Evolutionary conservation across 352 stramenopile species (phyloP).

Genomic region (Phytophthora palmivora): DNA sequence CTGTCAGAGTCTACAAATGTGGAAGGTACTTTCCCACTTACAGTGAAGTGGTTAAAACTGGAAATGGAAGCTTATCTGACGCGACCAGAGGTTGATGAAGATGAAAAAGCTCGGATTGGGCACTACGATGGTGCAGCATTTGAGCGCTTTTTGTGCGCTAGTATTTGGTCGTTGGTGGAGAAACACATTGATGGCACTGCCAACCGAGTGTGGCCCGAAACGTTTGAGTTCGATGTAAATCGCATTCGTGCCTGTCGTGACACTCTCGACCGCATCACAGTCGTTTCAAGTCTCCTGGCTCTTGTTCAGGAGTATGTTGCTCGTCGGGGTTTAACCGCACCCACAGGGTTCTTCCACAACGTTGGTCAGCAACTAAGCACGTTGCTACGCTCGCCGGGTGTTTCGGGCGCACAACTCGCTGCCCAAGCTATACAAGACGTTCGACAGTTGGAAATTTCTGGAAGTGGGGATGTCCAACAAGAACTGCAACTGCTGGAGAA

Average conservation of each 20-base stretch:
- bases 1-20: slow-evolving; percentile 34
- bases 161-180: slow-evolving; percentile 55
- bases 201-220: slow-evolving; percentile 63
- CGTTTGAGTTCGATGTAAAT: slow-evolving; percentile 64
- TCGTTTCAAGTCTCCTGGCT: slow-evolving; percentile 65
- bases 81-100: slow-evolving; percentile 24
- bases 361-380: slow-evolving; percentile 46
- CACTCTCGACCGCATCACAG: slow-evolving; percentile 56
- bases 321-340: slow-evolving; percentile 34
- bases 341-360: slow-evolving; percentile 39
- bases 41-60: slow-evolving; percentile 54
- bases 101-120: slow-evolving; percentile 33
- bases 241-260: slow-evolving; percentile 63
- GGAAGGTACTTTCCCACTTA: slow-evolving; percentile 41
- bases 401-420: slow-evolving; percentile 61
- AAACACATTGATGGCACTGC: slow-evolving; percentile 58
- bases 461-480: slow-evolving; percentile 3
- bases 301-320: slow-evolving; percentile 66
- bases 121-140: slow-evolving; percentile 47
- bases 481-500: slow-evolving; percentile 50
- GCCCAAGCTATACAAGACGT: slow-evolving; percentile 52
- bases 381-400: slow-evolving; percentile 50
- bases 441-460: slow-evolving; percentile 34
- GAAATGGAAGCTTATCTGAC: slow-evolving; percentile 46
- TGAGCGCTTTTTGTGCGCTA: slow-evolving; percentile 50